phyloP scores from a whole-genome alignment of 306 rosid species.

The Medicago lupulina region DNA sequence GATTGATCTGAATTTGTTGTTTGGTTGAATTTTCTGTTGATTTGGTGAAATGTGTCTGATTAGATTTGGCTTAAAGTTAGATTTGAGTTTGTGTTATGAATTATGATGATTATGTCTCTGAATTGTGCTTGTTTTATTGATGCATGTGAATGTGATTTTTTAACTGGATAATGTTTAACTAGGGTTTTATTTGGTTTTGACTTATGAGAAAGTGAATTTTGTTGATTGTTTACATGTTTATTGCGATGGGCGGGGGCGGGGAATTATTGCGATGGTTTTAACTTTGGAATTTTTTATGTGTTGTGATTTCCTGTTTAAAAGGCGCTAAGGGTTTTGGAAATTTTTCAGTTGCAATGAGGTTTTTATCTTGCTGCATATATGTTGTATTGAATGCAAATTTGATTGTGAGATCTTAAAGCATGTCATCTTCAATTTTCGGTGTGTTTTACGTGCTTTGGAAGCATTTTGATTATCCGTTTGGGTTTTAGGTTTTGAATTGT shows the following conservation, averaged over 20 bases:
- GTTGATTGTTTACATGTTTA: neutral
- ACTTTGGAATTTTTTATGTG: too few relatives aligned
- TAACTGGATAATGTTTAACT: neutral
- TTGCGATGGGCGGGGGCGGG: neutral
- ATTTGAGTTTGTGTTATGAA: neutral
- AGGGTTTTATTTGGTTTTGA: conserved; percentile 5
- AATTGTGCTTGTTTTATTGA: neutral
- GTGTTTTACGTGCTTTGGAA: neutral
- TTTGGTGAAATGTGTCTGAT: conserved; percentile 1
- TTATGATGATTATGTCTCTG: conserved; percentile 13
- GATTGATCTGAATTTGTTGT: neutral
- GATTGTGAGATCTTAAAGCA: neutral
- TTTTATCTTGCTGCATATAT: neutral
- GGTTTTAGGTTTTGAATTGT: conserved; percentile 20
- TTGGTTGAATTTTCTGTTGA: neutral
- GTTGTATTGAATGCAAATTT: conserved; percentile 4
- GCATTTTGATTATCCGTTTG: conserved; percentile 1
- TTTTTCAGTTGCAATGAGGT: neutral
- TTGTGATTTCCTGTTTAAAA: too few relatives aligned
- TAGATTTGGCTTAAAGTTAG: neutral
- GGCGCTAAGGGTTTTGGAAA: neutral
- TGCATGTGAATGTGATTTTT: conserved; percentile 25
- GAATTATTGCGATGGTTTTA: too few relatives aligned
- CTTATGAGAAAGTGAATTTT: neutral
- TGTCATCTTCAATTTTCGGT: neutral